These are phyloP conservation scores for Desmodesmus armatus DNA, from an alignment of 139 green algal genomes.

Conservation along the genomic window DNA sequence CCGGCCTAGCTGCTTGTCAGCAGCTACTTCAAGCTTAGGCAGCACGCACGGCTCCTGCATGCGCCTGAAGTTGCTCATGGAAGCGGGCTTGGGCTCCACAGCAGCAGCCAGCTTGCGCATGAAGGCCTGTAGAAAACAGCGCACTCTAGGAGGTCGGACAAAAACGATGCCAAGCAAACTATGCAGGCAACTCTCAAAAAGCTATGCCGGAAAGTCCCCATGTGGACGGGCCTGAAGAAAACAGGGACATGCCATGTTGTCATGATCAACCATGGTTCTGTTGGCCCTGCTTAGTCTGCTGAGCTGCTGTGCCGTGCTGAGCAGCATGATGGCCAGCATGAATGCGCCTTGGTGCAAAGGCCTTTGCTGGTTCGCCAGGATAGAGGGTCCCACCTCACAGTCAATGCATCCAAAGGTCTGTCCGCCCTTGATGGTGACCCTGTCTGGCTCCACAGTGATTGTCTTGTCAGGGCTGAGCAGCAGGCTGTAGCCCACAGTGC, in stretches of 20 bases:
- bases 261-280: background rate
- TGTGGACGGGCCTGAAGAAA: too few species aligned
- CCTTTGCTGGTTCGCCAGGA: too few species aligned
- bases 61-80: conserved; percentile 66
- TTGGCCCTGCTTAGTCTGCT: background rate
- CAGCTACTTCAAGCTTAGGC: background rate
- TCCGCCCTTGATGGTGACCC: conserved; percentile 67
- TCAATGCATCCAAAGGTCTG: conserved; percentile 79
- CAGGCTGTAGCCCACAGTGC: conserved; percentile 75
- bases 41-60: conserved; percentile 60
- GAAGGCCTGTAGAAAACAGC: conserved; percentile 56
- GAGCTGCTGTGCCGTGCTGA: too few species aligned
- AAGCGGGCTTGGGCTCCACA: conserved; percentile 54
- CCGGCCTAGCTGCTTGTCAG: background rate
- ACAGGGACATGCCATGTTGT: too few species aligned
- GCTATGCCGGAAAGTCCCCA: too few species aligned
- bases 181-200: too few species aligned
- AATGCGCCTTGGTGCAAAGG: too few species aligned
- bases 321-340: too few species aligned
- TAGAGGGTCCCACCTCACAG: conserved; percentile 48
- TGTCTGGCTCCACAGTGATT: conserved; percentile 52
- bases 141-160: background rate
- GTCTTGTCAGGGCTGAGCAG: conserved; percentile 71
- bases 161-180: background rate
- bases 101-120: conserved; percentile 60